Base-by-base conservation (phyloP, 2,329 filamentous ascomycete genomes). In the Thelonectria blattea region DNA sequence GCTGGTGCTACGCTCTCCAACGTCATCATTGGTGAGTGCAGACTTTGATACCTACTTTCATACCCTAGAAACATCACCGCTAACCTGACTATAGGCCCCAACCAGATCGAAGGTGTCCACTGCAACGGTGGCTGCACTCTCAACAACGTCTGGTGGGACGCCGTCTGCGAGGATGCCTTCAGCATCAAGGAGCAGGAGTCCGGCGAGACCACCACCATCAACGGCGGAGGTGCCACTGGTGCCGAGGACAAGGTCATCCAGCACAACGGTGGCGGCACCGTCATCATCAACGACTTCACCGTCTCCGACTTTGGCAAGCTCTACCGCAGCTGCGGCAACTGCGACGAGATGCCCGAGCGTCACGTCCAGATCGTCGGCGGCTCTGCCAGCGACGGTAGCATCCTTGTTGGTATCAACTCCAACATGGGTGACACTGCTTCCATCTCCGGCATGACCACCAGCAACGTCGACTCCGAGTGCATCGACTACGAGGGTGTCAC, bases 191-290 rank as follows among this genome's bases (percentile, higher is more conserved):
- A 52, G 22, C 37, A 37, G 17, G 52, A 60, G n/a, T 81, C 82
- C 37, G 76, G 80, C 0, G 86, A 55, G 20, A 55, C 52, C 32
- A 55, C 52, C 15, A 55, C 52, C n/a, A 55, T 55, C 34, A 55
- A 55, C 45, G 52, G 52, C 9, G 52, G 52, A 20, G 52, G 52
- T 15, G 52, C 52, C 5, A 55, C 52, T 3, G 52, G 52, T 3
- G 52, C 52, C 10, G 52, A 55, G 2, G 52, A 55, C 22, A 55
- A 55, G 45, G 52, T 55, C 2, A 46, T 55, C 34, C 52, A 55
- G 45, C 52, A 55, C 43, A 55, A 55, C 22, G 52, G 52, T 17
- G 52, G 43, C 11, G 52, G 52, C 14, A 55, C 52, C 10, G 52
- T 55, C 10, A 42, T 55, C 5, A 55, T 55, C 45, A 55, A 55